These are phyloP conservation scores for Hyphodiscus hymeniophilus DNA, from an alignment of 495 filamentous ascomycete genomes.

Conservation along the genomic window DNA sequence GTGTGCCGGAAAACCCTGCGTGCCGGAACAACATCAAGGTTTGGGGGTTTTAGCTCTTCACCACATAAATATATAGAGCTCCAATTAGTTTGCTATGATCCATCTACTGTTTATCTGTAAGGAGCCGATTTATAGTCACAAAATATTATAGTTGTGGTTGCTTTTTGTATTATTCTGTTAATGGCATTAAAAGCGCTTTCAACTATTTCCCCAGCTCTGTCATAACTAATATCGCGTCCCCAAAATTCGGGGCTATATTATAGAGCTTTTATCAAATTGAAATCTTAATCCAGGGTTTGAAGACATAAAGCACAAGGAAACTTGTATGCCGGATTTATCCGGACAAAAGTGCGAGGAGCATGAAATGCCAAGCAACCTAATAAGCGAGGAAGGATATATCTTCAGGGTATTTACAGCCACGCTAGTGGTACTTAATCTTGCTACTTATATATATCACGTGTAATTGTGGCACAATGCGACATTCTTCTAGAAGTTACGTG, in stretches of 20 bases:
- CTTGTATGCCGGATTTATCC: background rate
- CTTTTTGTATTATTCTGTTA: background rate
- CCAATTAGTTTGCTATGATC: background rate
- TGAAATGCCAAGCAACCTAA: too few relatives aligned
- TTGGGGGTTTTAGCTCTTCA: background rate
- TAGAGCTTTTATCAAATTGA: background rate
- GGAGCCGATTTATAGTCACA: background rate
- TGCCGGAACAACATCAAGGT: background rate
- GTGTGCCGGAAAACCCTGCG: background rate
- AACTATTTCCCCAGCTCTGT: conserved; percentile 1
- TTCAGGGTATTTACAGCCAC: background rate
- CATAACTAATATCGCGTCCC: background rate
- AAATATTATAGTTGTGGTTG: conserved; percentile 1
- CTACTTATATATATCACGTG: background rate
- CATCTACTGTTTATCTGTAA: background rate
- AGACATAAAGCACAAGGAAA: background rate
- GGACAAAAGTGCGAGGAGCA: too few relatives aligned
- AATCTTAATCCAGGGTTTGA: background rate
- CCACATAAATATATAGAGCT: background rate
- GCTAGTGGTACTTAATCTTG: background rate
- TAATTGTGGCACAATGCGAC: conserved; percentile 1
- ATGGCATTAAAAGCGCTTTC: conserved; percentile 7
- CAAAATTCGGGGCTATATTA: background rate
- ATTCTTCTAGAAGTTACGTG: conserved; percentile 2
- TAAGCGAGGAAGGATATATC: background rate